Evolutionary conservation across 306 rosid genomes (phyloP).

Genomic region (Vigna nakashimae): DNA sequence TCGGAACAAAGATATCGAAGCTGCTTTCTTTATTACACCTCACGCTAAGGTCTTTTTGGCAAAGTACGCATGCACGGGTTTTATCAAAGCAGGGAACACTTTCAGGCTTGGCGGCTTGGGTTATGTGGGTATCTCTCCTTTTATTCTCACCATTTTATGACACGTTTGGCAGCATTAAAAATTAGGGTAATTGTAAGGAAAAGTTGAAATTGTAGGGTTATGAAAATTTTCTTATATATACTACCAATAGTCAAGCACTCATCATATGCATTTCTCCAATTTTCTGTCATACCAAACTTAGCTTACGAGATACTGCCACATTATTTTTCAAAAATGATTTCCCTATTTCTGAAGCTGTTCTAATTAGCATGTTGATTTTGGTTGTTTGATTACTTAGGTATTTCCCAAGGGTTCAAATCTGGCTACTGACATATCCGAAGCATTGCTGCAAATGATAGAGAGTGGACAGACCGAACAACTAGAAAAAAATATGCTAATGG

Average conservation of each 20-base stretch:
- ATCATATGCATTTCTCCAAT: background rate
- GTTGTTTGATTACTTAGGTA: background rate
- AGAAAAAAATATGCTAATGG: slow-evolving; percentile 22
- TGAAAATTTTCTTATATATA: background rate
- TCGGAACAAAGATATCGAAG: slow-evolving; percentile 54
- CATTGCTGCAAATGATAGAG: slow-evolving; percentile 41
- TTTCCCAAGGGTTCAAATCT: slow-evolving; percentile 39
- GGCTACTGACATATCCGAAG: slow-evolving; percentile 40
- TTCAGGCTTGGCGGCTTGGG: slow-evolving; percentile 67
- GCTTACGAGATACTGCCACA: background rate
- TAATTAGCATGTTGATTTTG: slow-evolving; percentile 13
- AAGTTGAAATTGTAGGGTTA: slow-evolving; percentile 3
- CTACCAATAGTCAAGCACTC: background rate
- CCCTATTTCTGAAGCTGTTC: background rate
- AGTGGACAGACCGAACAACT: slow-evolving; percentile 39
- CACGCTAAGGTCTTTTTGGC: slow-evolving; percentile 73
- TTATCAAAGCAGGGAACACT: slow-evolving; percentile 46
- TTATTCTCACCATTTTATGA: slow-evolving; percentile 9
- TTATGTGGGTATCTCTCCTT: slow-evolving; percentile 52
- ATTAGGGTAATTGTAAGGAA: background rate
- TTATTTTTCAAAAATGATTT: background rate
- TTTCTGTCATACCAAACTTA: slow-evolving; percentile 29
- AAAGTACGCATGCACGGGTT: slow-evolving; percentile 58
- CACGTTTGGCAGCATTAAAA: slow-evolving; percentile 3
- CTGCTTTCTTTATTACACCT: slow-evolving; percentile 71